These are phyloP conservation scores for Protea cynaroides DNA, from an alignment of 164 flowering plant genomes.

Conservation along the genomic window DNA sequence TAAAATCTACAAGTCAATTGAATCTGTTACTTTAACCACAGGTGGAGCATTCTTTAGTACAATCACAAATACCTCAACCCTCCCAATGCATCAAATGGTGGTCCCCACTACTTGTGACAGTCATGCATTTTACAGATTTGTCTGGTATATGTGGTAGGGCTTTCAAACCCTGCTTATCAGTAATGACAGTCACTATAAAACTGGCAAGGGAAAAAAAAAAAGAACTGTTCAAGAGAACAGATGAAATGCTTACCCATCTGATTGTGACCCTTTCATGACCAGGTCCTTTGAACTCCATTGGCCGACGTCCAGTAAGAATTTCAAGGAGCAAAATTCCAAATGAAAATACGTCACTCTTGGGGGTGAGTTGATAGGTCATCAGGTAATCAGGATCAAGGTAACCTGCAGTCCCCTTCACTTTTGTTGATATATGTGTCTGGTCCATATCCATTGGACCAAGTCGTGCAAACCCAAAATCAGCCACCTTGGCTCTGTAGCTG, in stretches of 20 bases:
- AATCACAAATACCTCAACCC: no score
- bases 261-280: constrained; percentile 65
- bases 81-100: no score
- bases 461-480: constrained; percentile 97
- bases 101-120: no score
- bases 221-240: neutral
- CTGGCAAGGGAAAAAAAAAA: no score
- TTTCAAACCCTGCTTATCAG: no score
- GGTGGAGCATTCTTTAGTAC: no score
- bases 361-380: constrained; percentile 80
- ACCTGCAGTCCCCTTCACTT: constrained; percentile 95
- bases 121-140: no score
- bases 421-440: constrained; percentile 74
- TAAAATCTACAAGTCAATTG: no score
- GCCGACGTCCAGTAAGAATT: constrained; percentile 83
- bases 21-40: no score
- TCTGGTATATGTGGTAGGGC: no score
- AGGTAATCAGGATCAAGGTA: constrained; percentile 96
- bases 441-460: constrained; percentile 64
- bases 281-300: constrained; percentile 68
- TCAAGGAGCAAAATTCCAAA: constrained; percentile 83
- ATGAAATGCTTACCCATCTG: constrained; percentile 65
- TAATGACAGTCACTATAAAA: no score
- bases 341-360: constrained; percentile 93
- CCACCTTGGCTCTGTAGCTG: constrained; percentile 80